Evolutionary conservation across 192 early-diverging fungal species (phyloP), one percentile per base, ranked within the genome.

Genomic region (Kappamyces sp.): DNA sequence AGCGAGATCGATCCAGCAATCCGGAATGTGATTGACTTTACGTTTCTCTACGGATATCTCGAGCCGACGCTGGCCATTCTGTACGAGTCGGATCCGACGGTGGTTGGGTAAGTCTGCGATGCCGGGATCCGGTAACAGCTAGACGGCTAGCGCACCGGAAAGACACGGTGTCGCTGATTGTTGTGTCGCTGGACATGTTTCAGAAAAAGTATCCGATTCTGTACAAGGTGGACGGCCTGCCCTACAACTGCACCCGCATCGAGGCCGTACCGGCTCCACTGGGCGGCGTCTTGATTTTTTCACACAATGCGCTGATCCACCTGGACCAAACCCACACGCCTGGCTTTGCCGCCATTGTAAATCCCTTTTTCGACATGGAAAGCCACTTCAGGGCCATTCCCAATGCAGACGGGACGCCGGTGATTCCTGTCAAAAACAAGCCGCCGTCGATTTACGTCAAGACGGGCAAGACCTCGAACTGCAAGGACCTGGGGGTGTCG

Each of bases 31-130:
- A 84, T 88, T 41, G 94, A 99, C 55, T 86, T 94, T 80, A 83
- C 72, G 1, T 99, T 99, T 59, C 77, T 99, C 37, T 68, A 88
- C 51, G 94, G 89, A 35, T 99, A 91, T 51, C 79, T 90, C 47
- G 92, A 93, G 66, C 96, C 96, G 3, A 95, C 92, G 5, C 76
- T 99, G 34, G 94, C 91, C 0, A 88, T 99, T 61, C 72, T 99
- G 57, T 96, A 89, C 67, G 88, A 96, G 68, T 74, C 90, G 13
- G 69, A 77, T 44, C 84, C 86, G 42, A 40, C 35, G 36, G 46
- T 35, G 42, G 57, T 59, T 35, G 57, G 57, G 89, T 23, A 23
- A 23, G 23, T 23, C 23, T 0, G 23, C 23, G 23, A 23, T 23
- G 23, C 23, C 23, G 23, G 23, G 23, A 23, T 23, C 23, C 23